A percentile compares a stretch with the other conserved stretches of the same genome.
phyloP scores from a whole-genome alignment of 2,329 filamentous ascomycete species.

The Aspergillus sergii region DNA sequence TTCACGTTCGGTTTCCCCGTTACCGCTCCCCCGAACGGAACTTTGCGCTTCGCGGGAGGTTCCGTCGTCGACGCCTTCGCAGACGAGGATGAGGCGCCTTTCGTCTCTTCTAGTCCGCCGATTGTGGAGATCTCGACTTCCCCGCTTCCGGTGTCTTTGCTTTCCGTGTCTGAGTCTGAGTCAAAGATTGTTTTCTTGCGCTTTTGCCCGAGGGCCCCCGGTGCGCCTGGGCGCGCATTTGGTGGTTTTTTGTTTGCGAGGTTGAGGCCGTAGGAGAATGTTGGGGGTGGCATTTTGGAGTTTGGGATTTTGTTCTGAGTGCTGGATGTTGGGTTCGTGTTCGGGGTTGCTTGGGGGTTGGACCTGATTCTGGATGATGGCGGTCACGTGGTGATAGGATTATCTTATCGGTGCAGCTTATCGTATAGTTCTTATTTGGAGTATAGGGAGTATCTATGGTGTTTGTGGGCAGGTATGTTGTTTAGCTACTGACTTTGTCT shows the following conservation, averaged over 20 bases:
- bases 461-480: too few species aligned
- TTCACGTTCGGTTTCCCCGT: slow-evolving; percentile 31
- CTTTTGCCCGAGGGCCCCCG: slow-evolving; percentile 39
- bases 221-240: slow-evolving; percentile 21
- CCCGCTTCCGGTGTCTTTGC: slow-evolving; percentile 20
- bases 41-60: slow-evolving; percentile 39
- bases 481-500: too few species aligned
- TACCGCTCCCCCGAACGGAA: slow-evolving; percentile 25
- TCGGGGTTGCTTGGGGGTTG: not conserved
- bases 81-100: slow-evolving; percentile 5
- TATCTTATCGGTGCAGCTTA: too few species aligned
- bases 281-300: slow-evolving; percentile 21
- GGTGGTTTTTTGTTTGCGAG: slow-evolving; percentile 37
- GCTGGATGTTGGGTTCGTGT: not conserved
- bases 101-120: slow-evolving; percentile 38
- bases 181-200: slow-evolving; percentile 54
- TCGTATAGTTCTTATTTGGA: too few species aligned
- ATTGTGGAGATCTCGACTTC: slow-evolving; percentile 41
- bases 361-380: too few species aligned
- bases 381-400: too few species aligned
- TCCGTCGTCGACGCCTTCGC: not conserved
- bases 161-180: slow-evolving; percentile 44
- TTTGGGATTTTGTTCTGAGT: not conserved
- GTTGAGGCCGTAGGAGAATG: slow-evolving; percentile 47
- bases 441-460: too few species aligned